Base-by-base conservation (phyloP, 164 flowering plant species). In the Aristolochia fimbriata region DNA sequence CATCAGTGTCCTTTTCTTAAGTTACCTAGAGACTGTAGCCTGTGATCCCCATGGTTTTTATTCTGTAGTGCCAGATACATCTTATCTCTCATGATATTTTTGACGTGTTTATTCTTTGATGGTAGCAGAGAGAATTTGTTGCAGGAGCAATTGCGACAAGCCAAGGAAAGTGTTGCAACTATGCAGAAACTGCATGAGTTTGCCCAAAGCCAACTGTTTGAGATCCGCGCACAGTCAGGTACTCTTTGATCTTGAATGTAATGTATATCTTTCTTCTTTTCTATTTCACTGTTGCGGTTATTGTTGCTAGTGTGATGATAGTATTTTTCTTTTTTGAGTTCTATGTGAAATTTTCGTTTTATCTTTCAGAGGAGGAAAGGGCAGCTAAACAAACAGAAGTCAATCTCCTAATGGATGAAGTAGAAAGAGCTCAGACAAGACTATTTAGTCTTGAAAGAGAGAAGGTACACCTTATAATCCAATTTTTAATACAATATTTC, bases 141-240 rank as follows among this genome's bases (percentile, higher is more conserved):
- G 80, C 99, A 90, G 72, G 97, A 94, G 82, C 99, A 94, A 53
- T 72, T 91, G 48, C 73, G 95, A 23, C 95, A 90, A 71, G 93
- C 95, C 52, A 78, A 85, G 78, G 99, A 86, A 58, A 90, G 99
- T 78, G 96, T 88, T 57, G 71, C 91, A 27, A 94, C 75, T 63
- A 90, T 94, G 91, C 92, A 85, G 67, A 94, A 88, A 67, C 62
- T 94, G 62, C 96, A 93, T 74, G 99, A 93, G 62, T 81, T 88
- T 73, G 97, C 97, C 27, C 99, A 93, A 73, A 93, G 82, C 81
- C 94, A 93, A 70, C 62, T 90, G 74, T 93, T 93, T 85, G 97
- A 93, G 65, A 48, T 84, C 57, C 92, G 89, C 70, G 96, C 99
- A 58, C 96, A 87, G 67, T 90, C 99, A 82, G 99, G 99, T 93